A percentile compares a stretch with the other conserved stretches of the same genome.
Evolutionary conservation across 495 filamentous ascomycete species (phyloP).

Genomic region (Penicillium chermesinum): DNA sequence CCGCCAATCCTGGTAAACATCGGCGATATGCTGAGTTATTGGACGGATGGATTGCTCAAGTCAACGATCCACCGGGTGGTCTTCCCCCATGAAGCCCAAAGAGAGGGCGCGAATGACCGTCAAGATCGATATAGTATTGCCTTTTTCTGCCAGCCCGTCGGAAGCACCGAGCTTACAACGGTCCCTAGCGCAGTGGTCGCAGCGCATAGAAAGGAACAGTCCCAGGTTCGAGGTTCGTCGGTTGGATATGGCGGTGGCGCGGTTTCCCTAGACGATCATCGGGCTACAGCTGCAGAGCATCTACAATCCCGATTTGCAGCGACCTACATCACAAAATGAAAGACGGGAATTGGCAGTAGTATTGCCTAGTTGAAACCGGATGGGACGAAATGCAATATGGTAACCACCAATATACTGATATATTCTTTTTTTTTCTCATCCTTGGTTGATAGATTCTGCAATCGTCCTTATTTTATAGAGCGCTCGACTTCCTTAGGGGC

Average conservation of each 20-base stretch:
- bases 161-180: constrained; percentile 52
- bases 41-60: constrained; percentile 71
- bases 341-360: not conserved
- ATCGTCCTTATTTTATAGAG: too few relatives aligned
- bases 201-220: constrained; percentile 9
- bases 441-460: too few relatives aligned
- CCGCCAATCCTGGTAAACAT: constrained; percentile 80
- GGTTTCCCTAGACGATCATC: constrained; percentile 24
- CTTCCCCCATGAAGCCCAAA: constrained; percentile 54
- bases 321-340: constrained; percentile 2
- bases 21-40: constrained; percentile 74
- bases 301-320: constrained; percentile 28
- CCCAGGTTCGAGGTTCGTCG: not conserved
- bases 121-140: constrained; percentile 73
- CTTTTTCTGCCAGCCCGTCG: constrained; percentile 76
- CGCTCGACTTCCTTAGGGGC: too few relatives aligned
- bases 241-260: constrained; percentile 23
- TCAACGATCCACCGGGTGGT: constrained; percentile 77
- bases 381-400: too few relatives aligned
- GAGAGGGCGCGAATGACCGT: not conserved
- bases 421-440: too few relatives aligned
- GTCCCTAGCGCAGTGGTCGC: constrained; percentile 60
- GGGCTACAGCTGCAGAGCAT: constrained; percentile 70
- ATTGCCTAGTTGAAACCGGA: not conserved
- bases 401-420: too few relatives aligned